Conservation (phyloP, 768 basidiomycete genomes). For the Amanita rubescens region DNA sequence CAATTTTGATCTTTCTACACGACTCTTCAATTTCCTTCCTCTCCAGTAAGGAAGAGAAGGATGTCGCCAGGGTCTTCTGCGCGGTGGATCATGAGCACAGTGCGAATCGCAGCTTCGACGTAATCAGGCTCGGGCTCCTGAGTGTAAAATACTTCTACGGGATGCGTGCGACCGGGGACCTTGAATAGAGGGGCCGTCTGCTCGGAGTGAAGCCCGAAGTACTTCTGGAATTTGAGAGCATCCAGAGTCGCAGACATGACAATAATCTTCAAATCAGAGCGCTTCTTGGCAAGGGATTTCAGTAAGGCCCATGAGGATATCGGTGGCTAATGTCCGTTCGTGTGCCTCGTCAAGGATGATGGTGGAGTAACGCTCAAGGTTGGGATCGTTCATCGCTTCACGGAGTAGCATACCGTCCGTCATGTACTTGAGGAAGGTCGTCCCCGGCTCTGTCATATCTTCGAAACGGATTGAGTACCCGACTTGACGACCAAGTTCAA, state of each 20-base stretch:
- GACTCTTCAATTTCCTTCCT: slow-evolving; percentile 98
- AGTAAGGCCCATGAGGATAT: slow-evolving; percentile 96
- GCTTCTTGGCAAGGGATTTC: slow-evolving; percentile 73
- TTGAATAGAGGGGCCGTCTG: slow-evolving; percentile 73
- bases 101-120: slow-evolving; percentile 93
- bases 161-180: slow-evolving; percentile 89
- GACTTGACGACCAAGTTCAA: slow-evolving; percentile 88
- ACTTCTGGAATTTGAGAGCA: slow-evolving; percentile 93
- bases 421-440: slow-evolving; percentile 98
- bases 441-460: slow-evolving; percentile 85
- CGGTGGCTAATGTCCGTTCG: slow-evolving; percentile 95
- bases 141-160: slow-evolving; percentile 93
- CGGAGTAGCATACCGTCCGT: slow-evolving; percentile 99
- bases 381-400: slow-evolving; percentile 96
- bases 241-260: slow-evolving; percentile 99
- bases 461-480: slow-evolving; percentile 99
- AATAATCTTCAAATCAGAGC: slow-evolving; percentile 91
- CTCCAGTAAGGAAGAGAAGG: slow-evolving; percentile 92
- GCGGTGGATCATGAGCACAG: slow-evolving; percentile 94
- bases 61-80: slow-evolving; percentile 92
- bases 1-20: slow-evolving; percentile 86
- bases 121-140: slow-evolving; percentile 93
- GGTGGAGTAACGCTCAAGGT: slow-evolving; percentile 84
- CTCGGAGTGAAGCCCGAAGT: slow-evolving; percentile 55
- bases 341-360: slow-evolving; percentile 99